phyloP scores from a whole-genome alignment of 768 basidiomycete species.

The Gloeophyllum trabeum region DNA sequence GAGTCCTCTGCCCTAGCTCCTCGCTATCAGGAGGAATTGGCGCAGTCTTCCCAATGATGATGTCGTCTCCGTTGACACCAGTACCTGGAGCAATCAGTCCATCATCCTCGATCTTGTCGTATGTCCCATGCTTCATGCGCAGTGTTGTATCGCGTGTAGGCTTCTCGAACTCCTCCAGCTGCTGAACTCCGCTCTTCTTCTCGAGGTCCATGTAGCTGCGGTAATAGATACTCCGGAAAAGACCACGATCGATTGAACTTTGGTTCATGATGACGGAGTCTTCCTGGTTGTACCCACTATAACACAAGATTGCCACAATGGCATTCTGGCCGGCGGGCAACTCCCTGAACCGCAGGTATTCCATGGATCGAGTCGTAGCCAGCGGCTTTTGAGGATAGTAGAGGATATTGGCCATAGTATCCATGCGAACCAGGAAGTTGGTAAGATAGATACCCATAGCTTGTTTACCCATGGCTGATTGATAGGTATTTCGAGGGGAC shows the following conservation, averaged over 20 bases:
- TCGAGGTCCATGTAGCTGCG: constrained; percentile 98
- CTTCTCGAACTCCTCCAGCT: constrained; percentile 94
- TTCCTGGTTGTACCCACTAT: constrained; percentile 99
- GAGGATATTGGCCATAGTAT: constrained; percentile 99
- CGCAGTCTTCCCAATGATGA: constrained; percentile 98
- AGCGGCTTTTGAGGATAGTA: constrained; percentile 99
- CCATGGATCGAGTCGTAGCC: constrained; percentile 98
- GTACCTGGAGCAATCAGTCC: constrained; percentile 94
- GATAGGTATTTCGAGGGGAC: constrained; percentile 99
- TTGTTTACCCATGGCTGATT: constrained; percentile 99
- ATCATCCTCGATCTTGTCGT: constrained; percentile 96
- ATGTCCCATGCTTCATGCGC: constrained; percentile 95
- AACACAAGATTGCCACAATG: constrained; percentile 95
- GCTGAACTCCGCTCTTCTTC: constrained; percentile 89
- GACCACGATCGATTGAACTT: constrained; percentile 92
- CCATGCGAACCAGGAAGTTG: constrained; percentile 98
- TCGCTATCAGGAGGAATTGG: constrained; percentile 95
- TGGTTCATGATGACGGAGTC: constrained; percentile 99
- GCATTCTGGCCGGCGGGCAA: constrained; percentile 99
- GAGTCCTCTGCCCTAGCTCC: constrained; percentile 92
- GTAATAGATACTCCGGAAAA: constrained; percentile 98
- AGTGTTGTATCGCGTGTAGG: constrained; percentile 88
- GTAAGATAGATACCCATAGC: constrained; percentile 99
- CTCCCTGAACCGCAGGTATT: constrained; percentile 97
- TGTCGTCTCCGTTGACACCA: constrained; percentile 92